Conservation (phyloP, 2,329 filamentous ascomycete species). For the Whalleya microplaca region DNA sequence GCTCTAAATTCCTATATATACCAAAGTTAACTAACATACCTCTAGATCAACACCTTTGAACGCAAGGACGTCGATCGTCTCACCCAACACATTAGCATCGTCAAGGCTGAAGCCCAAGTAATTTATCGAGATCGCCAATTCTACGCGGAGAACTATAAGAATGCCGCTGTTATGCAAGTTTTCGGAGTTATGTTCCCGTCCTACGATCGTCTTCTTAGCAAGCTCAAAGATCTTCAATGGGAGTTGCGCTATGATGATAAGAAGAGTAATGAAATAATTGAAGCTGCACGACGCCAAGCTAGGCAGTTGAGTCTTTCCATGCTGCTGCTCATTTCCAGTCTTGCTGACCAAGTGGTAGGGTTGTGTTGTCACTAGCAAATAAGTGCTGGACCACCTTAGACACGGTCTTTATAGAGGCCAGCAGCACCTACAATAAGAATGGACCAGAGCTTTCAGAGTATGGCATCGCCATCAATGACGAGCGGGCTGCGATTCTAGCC, state of each 20-base stretch:
- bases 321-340: not conserved
- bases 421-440: constrained; percentile 12
- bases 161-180: constrained; percentile 3
- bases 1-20: not conserved
- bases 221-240: constrained; percentile 27
- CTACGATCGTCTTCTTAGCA: constrained; percentile 31
- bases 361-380: constrained; percentile 28
- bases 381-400: constrained; percentile 29
- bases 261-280: constrained; percentile 20
- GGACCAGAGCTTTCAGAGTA: not conserved
- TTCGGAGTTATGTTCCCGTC: constrained; percentile 15
- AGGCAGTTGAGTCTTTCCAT: constrained; percentile 29
- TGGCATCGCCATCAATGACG: constrained; percentile 21
- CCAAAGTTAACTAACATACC: constrained; percentile 4
- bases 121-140: not conserved
- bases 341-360: constrained; percentile 17
- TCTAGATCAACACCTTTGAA: constrained; percentile 13
- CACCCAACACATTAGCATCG: constrained; percentile 1
- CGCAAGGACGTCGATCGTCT: constrained; percentile 4
- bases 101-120: not conserved
- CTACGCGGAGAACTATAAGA: not conserved
- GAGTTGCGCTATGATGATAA: constrained; percentile 24
- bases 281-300: constrained; percentile 31
- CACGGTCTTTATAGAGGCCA: constrained; percentile 23
- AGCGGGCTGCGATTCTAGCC: constrained; percentile 28